Base-by-base conservation (phyloP, 1,284 basidiomycete genomes). In the Papiliotrema flavescens region DNA sequence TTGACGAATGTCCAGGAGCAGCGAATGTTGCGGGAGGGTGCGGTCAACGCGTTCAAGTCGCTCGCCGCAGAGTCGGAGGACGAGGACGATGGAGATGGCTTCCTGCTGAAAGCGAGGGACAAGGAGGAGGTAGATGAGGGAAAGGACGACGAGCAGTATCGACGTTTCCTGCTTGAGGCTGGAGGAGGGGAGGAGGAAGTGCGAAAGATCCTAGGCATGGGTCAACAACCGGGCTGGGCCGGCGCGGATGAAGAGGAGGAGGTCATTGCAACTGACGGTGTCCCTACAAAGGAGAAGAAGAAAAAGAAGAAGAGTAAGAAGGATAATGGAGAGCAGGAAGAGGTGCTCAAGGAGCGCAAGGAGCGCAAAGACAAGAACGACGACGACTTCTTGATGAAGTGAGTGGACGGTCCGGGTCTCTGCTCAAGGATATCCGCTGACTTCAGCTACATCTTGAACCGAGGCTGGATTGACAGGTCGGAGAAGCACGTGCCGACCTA, bases 401-500 rank as follows among this genome's bases (percentile, higher is more conserved):
- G 67, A 66, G 85, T 80, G 36, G n/a, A 11, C 47, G 32, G 24
- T 46, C 20, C 17, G 15, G 2, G 11, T 32, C 5, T 40, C 34
- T 17, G 11, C 54, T 28, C 37, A 19, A 37, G 22, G 7, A 8
- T 37, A n/a, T 34, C 49, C 53, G 42, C 49, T 26, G 7, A 1
- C 13, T 35, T 24, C 60, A 95, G 92, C 74, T 97, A 95, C 74
- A 95, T 97, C 59, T 79, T 95, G 20, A 92, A 93, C 72, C 88
- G 93, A 37, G 93, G 93, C 0, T 97, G 93, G 93, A 86, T 97
- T 54, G 93, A 96, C 75, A 83, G 83, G 49, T 80, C 84, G 3
- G 77, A 80, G 9, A 80, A 82, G 23, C 85, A 84, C 53, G 79
- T 92, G 4, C 91, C 90, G 5, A 93, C 90, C 0, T 92, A 92